Percentiles rank a stretch among this genome's conserved stretches.
Conservation (phyloP, 2,329 filamentous ascomycete species). For the Gnomoniopsis smithogilvyi region DNA sequence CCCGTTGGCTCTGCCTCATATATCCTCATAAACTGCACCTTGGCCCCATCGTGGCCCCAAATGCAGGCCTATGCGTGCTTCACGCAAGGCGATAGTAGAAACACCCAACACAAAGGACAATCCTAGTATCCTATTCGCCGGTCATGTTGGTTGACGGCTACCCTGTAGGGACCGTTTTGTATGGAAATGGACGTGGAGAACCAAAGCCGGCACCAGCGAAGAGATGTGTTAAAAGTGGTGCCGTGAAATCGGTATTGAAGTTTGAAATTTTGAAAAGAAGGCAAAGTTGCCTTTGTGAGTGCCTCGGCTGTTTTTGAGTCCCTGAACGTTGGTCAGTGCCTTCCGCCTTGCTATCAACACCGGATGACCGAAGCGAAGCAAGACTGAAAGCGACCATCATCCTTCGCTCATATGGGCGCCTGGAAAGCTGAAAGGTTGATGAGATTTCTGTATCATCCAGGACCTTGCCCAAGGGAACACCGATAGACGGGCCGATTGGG, state of each 20-base stretch:
- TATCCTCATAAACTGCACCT: background rate
- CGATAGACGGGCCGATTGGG: slow-evolving; percentile 10
- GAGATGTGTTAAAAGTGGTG: slow-evolving; percentile 6
- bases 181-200: background rate
- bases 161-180: background rate
- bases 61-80: background rate
- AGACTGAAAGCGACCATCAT: background rate
- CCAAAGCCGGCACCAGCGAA: slow-evolving; percentile 13
- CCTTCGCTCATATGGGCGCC: background rate
- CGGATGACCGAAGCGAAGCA: background rate
- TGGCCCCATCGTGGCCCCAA: background rate
- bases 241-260: slow-evolving; percentile 3
- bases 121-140: background rate
- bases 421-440: background rate
- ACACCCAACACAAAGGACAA: background rate
- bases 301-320: too few species aligned
- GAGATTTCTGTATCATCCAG: background rate
- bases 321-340: background rate
- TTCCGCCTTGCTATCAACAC: background rate
- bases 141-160: background rate
- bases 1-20: background rate
- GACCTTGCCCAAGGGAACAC: background rate
- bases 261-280: background rate
- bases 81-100: background rate
- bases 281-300: background rate